Percentiles rank a stretch among this genome's conserved stretches.
phyloP scores from a whole-genome alignment of 2,329 filamentous ascomycete genomes.

The Aspergillus sp. region DNA sequence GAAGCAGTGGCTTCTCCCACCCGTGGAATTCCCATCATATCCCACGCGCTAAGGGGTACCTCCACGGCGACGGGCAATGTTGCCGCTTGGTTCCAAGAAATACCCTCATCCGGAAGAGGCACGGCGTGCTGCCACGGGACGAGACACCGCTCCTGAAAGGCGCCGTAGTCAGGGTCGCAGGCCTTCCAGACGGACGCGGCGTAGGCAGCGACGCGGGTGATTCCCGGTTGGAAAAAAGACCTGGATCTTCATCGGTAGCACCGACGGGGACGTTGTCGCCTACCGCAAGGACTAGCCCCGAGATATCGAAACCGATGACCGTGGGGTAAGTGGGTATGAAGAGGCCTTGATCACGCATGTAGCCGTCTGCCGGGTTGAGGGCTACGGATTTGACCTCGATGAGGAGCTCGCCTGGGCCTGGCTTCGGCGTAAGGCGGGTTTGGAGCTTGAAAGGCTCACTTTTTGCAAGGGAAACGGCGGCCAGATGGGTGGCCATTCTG shows the following conservation, averaged over 20 bases:
- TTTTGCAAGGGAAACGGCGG: slow-evolving; percentile 33
- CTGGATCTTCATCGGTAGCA: slow-evolving; percentile 4
- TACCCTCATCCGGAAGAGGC: slow-evolving; percentile 24
- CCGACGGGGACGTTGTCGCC: slow-evolving; percentile 34
- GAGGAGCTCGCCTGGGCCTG: slow-evolving; percentile 45
- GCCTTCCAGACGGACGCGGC: slow-evolving; percentile 38
- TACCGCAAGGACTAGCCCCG: slow-evolving; percentile 40
- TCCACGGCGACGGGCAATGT: slow-evolving; percentile 36
- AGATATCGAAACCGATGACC: slow-evolving; percentile 34
- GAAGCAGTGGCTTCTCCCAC: slow-evolving; percentile 8
- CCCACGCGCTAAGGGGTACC: slow-evolving; percentile 37
- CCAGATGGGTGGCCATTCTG: slow-evolving; percentile 36
- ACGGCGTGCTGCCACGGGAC: slow-evolving; percentile 39
- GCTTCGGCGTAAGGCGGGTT: slow-evolving; percentile 39
- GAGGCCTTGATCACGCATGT: slow-evolving; percentile 41
- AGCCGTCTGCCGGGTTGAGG: slow-evolving; percentile 45
- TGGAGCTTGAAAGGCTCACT: slow-evolving; percentile 34
- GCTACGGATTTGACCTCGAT: slow-evolving; percentile 46
- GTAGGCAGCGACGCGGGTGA: slow-evolving; percentile 38
- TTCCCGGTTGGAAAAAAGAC: slow-evolving; percentile 23
- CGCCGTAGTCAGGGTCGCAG: slow-evolving; percentile 44
- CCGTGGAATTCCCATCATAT: slow-evolving; percentile 30
- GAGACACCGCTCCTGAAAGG: slow-evolving; percentile 42
- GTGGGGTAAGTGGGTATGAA: slow-evolving; percentile 40
- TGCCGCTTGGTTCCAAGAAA: slow-evolving; percentile 40